Percentiles rank a stretch among this genome's conserved stretches.
These are phyloP conservation scores for Diaporthe humulicola DNA, from an alignment of 2,329 filamentous ascomycete species.

Conservation along the genomic window DNA sequence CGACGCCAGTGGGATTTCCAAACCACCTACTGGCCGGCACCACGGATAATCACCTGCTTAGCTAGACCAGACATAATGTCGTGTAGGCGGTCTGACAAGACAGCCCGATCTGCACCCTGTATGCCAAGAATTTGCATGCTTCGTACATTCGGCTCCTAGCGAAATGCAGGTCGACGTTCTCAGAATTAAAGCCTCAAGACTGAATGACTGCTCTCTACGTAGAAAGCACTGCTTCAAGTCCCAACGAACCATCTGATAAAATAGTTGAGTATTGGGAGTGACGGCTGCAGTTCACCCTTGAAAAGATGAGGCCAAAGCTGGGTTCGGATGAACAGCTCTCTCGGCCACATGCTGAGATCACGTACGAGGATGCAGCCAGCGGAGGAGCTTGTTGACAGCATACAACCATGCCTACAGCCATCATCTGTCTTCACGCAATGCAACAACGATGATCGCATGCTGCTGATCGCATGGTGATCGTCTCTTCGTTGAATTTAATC, in stretches of 20 bases:
- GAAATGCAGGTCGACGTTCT: background rate
- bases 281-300: background rate
- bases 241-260: background rate
- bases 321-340: background rate
- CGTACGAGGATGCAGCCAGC: background rate
- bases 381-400: background rate
- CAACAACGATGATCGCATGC: background rate
- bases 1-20: background rate
- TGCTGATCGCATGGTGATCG: background rate
- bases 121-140: background rate
- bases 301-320: background rate
- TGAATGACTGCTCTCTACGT: background rate
- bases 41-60: background rate
- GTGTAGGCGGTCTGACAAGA: background rate
- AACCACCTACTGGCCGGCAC: background rate
- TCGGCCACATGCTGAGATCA: background rate
- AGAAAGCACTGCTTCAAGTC: background rate
- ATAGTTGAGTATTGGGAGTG: background rate
- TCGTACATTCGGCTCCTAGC: background rate
- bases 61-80: background rate
- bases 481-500: constrained; percentile 12
- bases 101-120: background rate
- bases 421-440: background rate
- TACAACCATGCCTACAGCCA: background rate
- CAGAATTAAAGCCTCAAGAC: too few species aligned